Conservation (phyloP, 2,329 filamentous ascomycete genomes). For the Aspergillus piperis region DNA sequence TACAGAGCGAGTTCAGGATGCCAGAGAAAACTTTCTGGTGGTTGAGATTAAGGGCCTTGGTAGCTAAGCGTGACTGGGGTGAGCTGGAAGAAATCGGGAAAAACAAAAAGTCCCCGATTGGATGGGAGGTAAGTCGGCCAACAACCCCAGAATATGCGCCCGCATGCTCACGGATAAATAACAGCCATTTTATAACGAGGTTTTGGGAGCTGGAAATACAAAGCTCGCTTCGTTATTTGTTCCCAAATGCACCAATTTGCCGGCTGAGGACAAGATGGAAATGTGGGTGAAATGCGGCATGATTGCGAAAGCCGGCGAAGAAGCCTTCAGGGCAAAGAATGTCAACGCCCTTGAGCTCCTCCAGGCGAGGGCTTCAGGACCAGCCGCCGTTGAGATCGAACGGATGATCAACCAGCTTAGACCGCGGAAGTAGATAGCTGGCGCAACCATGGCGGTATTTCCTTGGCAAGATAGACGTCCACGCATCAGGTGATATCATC, state of each 20-base stretch:
- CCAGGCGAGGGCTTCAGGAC: conserved; percentile 70
- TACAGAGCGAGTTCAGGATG: conserved; percentile 90
- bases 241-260: conserved; percentile 76
- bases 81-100: conserved; percentile 83
- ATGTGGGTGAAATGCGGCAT: conserved; percentile 98
- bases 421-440: conserved; percentile 43
- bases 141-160: conserved; percentile 17
- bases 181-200: conserved; percentile 88
- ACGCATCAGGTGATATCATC: conserved; percentile 47
- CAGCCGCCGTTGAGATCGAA: conserved; percentile 77
- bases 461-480: conserved; percentile 8
- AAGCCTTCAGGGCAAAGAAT: conserved; percentile 82
- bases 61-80: conserved; percentile 86
- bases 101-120: conserved; percentile 82
- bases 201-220: conserved; percentile 84
- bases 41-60: conserved; percentile 79
- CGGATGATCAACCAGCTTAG: conserved; percentile 64
- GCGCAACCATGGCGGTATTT: conserved; percentile 17
- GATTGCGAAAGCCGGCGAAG: conserved; percentile 84
- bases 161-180: conserved; percentile 31
- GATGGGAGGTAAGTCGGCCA: conserved; percentile 75
- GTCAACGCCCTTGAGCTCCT: conserved; percentile 72
- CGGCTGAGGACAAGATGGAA: conserved; percentile 69
- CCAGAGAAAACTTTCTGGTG: conserved; percentile 89
- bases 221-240: conserved; percentile 82